phyloP scores from a whole-genome alignment of 2,329 filamentous ascomycete genomes.

The Colletotrichum graminicola region DNA sequence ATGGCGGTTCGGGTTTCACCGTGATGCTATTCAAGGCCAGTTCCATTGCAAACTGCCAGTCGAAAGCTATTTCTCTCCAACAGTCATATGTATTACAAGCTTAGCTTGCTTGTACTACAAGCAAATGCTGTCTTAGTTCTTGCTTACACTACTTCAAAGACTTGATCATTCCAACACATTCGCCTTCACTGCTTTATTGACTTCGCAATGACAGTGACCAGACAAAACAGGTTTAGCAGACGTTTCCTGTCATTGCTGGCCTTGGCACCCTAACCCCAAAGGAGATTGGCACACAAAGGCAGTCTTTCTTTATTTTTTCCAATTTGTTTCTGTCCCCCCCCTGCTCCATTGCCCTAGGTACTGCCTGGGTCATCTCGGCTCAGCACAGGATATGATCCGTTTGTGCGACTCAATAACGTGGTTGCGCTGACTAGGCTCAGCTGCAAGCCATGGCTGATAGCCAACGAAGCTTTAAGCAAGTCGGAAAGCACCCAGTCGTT shows the following conservation, averaged over 20 bases:
- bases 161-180: background rate
- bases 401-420: background rate
- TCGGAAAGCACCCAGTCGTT: too few species aligned
- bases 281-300: background rate
- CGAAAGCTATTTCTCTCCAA: accelerated
- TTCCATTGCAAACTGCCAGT: too few species aligned
- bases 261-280: background rate
- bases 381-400: background rate
- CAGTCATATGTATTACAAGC: background rate
- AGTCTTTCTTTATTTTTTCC: too few species aligned
- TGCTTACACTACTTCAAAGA: background rate
- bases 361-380: background rate
- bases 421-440: too few species aligned
- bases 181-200: background rate
- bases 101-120: background rate
- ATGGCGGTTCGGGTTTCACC: background rate
- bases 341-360: too few species aligned
- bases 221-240: background rate
- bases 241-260: background rate
- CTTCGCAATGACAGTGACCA: background rate
- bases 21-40: background rate
- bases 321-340: too few species aligned
- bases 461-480: background rate
- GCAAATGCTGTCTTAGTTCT: background rate
- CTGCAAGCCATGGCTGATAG: background rate